Evolutionary conservation across 2,329 filamentous ascomycete genomes (phyloP).

Genomic region (Nemania diffusa): DNA sequence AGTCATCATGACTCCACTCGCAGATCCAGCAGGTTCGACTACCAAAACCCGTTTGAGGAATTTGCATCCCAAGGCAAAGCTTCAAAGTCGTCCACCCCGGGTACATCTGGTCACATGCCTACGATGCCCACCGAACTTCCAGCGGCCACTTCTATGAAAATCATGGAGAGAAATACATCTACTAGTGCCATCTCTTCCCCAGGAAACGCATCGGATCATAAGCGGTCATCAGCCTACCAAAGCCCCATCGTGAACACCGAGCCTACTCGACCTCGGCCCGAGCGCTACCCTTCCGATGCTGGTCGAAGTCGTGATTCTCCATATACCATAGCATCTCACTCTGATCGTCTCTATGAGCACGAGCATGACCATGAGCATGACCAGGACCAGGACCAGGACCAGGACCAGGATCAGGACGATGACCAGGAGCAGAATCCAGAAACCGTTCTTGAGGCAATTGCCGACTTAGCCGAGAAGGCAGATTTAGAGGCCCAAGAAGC

Average conservation of each 20-base stretch:
- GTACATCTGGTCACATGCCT: slow-evolving; percentile 41
- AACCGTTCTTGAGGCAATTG: slow-evolving; percentile 76
- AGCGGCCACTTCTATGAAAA: slow-evolving; percentile 56
- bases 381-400: slow-evolving; percentile 37
- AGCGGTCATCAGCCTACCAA: slow-evolving; percentile 51
- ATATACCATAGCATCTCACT: slow-evolving; percentile 24
- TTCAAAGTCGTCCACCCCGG: slow-evolving; percentile 54
- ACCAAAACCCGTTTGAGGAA: slow-evolving; percentile 57
- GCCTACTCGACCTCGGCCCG: slow-evolving; percentile 49
- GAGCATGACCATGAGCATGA: slow-evolving; percentile 26
- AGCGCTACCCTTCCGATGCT: slow-evolving; percentile 45
- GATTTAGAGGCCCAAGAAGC: slow-evolving; percentile 71
- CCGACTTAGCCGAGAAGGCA: slow-evolving; percentile 67
- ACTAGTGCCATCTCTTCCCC: slow-evolving; percentile 50
- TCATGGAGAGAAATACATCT: slow-evolving; percentile 64
- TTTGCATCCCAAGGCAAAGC: slow-evolving; percentile 57
- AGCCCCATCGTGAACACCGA: slow-evolving; percentile 60
- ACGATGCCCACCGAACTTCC: slow-evolving; percentile 46
- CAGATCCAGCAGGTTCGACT: slow-evolving; percentile 49
- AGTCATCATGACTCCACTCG: slow-evolving; percentile 43
- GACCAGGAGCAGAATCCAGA: slow-evolving; percentile 68
- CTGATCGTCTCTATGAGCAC: slow-evolving; percentile 28
- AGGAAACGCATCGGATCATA: slow-evolving; percentile 31
- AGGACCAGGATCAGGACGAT: slow-evolving; percentile 35
- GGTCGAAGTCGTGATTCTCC: slow-evolving; percentile 36